Conservation (phyloP, 495 filamentous ascomycete species). For the Penicillium flavigenum region DNA sequence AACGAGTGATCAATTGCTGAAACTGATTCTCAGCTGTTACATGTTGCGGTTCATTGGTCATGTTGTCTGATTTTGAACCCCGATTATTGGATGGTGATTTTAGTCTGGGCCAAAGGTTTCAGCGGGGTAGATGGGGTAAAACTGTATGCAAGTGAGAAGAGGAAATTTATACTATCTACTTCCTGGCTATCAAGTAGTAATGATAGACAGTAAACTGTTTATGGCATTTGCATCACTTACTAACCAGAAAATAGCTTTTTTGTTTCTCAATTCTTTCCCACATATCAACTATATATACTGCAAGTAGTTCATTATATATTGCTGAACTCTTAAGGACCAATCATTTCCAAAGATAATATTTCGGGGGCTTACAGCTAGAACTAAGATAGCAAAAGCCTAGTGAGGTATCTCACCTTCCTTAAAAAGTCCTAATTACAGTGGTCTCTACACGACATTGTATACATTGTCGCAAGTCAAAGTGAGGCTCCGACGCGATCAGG, state of each 20-base stretch:
- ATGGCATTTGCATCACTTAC: no score
- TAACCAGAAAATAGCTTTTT: neutral
- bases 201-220: no score
- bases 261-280: neutral
- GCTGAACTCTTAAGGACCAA: neutral
- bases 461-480: neutral
- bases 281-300: neutral
- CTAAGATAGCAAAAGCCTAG: neutral
- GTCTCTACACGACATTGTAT: neutral
- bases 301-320: neutral
- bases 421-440: neutral
- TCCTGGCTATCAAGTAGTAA: neutral
- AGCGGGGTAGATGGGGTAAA: slow-evolving; percentile 12
- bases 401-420: neutral
- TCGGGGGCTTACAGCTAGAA: neutral
- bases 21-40: slow-evolving; percentile 62
- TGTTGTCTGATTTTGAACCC: neutral
- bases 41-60: slow-evolving; percentile 27
- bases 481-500: slow-evolving; percentile 26
- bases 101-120: neutral
- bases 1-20: slow-evolving; percentile 66
- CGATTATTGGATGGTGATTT: neutral
- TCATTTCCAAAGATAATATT: neutral
- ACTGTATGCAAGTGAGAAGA: neutral
- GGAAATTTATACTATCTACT: neutral